phyloP scores from a whole-genome alignment of 805 yeast species.

The Yarrowia sp. region DNA sequence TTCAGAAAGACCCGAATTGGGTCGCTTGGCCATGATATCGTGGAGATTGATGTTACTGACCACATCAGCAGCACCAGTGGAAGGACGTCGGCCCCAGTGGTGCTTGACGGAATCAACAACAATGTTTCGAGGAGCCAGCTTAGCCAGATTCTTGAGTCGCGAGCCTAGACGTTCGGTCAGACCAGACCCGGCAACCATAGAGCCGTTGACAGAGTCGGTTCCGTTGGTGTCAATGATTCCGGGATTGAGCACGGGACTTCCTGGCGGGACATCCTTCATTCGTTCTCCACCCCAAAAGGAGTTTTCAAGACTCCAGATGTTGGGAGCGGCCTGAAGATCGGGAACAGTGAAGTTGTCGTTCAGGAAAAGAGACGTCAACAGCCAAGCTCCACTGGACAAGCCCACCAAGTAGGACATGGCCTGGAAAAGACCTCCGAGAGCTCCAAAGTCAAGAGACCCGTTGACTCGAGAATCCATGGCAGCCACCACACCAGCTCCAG shows the following conservation, averaged over 20 bases:
- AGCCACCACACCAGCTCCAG: constrained; percentile 75
- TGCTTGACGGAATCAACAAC: background rate
- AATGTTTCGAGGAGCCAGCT: background rate
- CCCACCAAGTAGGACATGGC: constrained; percentile 70
- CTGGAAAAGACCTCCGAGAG: constrained; percentile 55
- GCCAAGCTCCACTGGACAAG: constrained; percentile 83
- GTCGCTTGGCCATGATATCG: constrained; percentile 1
- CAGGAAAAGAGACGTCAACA: constrained; percentile 61
- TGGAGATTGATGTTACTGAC: background rate
- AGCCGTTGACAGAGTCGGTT: constrained; percentile 35
- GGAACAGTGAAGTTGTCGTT: constrained; percentile 73
- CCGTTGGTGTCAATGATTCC: constrained; percentile 54
- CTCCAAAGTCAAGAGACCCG: constrained; percentile 44
- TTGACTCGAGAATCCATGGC: constrained; percentile 71
- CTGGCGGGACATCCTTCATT: constrained; percentile 28
- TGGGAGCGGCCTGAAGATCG: constrained; percentile 45
- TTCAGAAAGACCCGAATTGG: constrained; percentile 34
- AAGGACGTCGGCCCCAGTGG: background rate
- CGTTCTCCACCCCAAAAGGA: constrained; percentile 61
- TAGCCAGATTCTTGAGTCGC: background rate
- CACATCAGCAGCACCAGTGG: background rate
- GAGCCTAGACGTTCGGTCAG: background rate
- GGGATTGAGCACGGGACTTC: constrained; percentile 41
- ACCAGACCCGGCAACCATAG: background rate
- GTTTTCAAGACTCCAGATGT: constrained; percentile 64